Base-by-base conservation (phyloP, 176 grass and related monocot genomes). In the Triticum timopheevii region DNA sequence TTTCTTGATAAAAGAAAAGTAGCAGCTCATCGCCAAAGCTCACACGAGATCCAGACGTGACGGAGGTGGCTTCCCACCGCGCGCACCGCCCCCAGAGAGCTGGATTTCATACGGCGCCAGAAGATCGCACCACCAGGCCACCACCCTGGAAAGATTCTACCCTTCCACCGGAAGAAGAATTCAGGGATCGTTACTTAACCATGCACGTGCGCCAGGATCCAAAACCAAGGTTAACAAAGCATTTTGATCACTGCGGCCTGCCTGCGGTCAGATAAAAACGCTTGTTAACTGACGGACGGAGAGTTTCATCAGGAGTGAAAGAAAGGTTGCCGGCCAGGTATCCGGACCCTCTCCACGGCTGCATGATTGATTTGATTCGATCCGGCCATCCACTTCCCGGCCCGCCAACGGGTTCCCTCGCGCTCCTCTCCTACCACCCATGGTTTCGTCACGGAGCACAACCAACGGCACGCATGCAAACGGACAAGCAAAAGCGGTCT, bases 321-420 rank as follows among this genome's bases (percentile, higher is more conserved):
- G 28, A 30, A 30, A 30, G 28, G 28, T 30, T 30, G 20, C 44
- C 70, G 28, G 25, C 2, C 23, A 33, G 64, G 45, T 49, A 16
- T 47, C 38, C 19, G 69, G 10, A 6, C 33, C 19, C 54, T 73
- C 44, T 36, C 77, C 20, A 16, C 24, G 28, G 10, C 24, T 27
- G 2, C 22, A 34, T 20, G 40, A 80, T 20, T 31, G 20, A 13
- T 35, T 20, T 59, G 63, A 40, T 79, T 58, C 15, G 63, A 28
- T 69, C 36, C 10, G 10, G 56, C 39, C 59, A 38, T 49, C 27
- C n/a, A 56, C 65, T 16, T 30, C 81, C 74, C 52, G 8, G 47
- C 4, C 16, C 19, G 42, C 6, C 88, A 90, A 90, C 84, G 39
- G 88, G 38, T 77, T 86, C 75, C 80, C 6, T 28, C 61, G 20